phyloP scores from a whole-genome alignment of 225 moss, liverwort and hornwort genomes.

The Ulota crispa region DNA sequence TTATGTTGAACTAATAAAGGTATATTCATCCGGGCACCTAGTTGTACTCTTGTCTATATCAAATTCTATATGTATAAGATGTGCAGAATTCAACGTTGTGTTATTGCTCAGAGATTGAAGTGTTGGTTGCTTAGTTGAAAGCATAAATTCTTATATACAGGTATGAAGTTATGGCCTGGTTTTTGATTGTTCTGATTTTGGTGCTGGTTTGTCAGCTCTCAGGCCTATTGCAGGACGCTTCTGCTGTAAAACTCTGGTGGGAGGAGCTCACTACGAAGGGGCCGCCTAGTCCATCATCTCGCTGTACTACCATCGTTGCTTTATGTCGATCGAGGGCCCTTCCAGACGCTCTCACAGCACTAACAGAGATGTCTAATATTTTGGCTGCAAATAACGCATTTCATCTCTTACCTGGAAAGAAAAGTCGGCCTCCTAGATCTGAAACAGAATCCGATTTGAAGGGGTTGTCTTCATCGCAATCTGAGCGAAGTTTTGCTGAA shows the following conservation, averaged over 20 bases:
- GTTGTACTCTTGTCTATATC: background rate
- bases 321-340: constrained; percentile 82
- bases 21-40: constrained; percentile 14
- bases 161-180: background rate
- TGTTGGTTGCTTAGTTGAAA: constrained; percentile 1
- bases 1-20: constrained; percentile 91
- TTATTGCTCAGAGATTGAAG: background rate
- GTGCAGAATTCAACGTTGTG: constrained; percentile 4
- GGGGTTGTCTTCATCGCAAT: constrained; percentile 17
- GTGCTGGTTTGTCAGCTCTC: constrained; percentile 65
- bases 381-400: constrained; percentile 46
- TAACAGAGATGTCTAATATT: constrained; percentile 68
- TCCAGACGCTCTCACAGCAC: constrained; percentile 72
- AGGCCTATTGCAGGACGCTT: constrained; percentile 70
- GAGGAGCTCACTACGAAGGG: constrained; percentile 56
- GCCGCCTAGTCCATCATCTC: constrained; percentile 69
- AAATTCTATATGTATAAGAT: background rate
- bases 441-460: constrained; percentile 34
- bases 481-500: constrained; percentile 28
- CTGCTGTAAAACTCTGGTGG: constrained; percentile 72
- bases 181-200: constrained; percentile 18
- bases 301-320: constrained; percentile 77
- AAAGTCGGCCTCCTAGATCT: constrained; percentile 41
- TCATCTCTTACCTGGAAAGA: constrained; percentile 60
- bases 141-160: background rate